These are phyloP conservation scores for Pachysandra terminalis DNA, from an alignment of 164 flowering plant genomes.

Conservation along the genomic window DNA sequence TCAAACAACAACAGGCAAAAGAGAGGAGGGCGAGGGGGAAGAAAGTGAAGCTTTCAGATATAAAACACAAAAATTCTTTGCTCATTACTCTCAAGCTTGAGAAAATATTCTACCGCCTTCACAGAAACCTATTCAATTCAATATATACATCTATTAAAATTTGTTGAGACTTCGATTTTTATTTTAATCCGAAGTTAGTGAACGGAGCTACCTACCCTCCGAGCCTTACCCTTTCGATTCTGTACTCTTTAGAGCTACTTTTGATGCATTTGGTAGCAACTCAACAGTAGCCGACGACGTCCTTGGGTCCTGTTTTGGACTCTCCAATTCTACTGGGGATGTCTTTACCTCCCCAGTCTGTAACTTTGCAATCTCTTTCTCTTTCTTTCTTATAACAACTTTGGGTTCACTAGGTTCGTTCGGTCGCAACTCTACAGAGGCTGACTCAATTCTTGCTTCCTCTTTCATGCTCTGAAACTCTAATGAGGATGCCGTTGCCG, in stretches of 20 bases:
- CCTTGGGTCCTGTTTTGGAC: conserved; percentile 20
- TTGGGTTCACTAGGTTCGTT: conserved; percentile 34
- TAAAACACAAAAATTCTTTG: no score
- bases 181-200: conserved; percentile 15
- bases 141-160: background rate
- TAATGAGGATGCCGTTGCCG: conserved; percentile 23
- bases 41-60: no score
- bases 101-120: background rate
- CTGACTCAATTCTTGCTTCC: conserved; percentile 16
- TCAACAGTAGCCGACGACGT: conserved; percentile 16
- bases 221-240: conserved; percentile 35
- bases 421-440: conserved; percentile 26
- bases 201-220: conserved; percentile 31
- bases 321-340: conserved; percentile 19
- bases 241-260: conserved; percentile 17
- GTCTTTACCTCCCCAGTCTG: conserved; percentile 23
- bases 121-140: background rate
- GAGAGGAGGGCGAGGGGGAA: no score
- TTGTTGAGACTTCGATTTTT: conserved; percentile 11
- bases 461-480: no score
- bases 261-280: conserved; percentile 30
- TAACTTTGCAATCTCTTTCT: conserved; percentile 57
- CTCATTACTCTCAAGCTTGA: background rate
- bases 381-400: conserved; percentile 31
- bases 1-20: no score